A percentile compares a stretch with the other conserved stretches of the same genome.
These are phyloP conservation scores for Botrytis porri DNA, from an alignment of 2,329 filamentous ascomycete genomes.

Conservation along the genomic window DNA sequence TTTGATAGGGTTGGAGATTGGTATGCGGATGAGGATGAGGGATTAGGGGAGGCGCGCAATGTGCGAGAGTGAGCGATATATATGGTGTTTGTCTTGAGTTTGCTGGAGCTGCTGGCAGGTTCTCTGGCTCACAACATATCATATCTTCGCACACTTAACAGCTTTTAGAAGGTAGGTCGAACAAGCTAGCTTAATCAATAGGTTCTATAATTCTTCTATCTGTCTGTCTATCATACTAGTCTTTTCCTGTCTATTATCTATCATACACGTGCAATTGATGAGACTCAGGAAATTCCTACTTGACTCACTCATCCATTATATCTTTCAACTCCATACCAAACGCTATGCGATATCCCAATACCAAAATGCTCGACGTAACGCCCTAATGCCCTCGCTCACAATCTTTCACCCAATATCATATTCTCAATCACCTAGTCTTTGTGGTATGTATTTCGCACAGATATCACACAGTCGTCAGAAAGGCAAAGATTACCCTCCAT, in stretches of 20 bases:
- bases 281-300: neutral
- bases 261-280: neutral
- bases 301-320: neutral
- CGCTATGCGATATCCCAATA: neutral
- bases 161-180: neutral
- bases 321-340: neutral
- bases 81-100: neutral
- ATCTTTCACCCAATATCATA: neutral
- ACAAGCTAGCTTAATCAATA: neutral
- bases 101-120: neutral
- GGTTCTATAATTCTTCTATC: neutral
- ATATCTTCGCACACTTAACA: no score
- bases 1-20: neutral
- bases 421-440: neutral
- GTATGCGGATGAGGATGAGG: neutral
- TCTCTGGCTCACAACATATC: neutral
- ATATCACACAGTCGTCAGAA: neutral
- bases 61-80: neutral
- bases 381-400: neutral
- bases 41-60: neutral
- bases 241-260: neutral
- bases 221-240: neutral
- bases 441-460: no score
- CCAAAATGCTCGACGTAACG: constrained; percentile 4
- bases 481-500: neutral